A percentile compares a stretch with the other conserved stretches of the same genome.
Conservation (phyloP, 305 asterid species). For the Fraxinus greggii region DNA sequence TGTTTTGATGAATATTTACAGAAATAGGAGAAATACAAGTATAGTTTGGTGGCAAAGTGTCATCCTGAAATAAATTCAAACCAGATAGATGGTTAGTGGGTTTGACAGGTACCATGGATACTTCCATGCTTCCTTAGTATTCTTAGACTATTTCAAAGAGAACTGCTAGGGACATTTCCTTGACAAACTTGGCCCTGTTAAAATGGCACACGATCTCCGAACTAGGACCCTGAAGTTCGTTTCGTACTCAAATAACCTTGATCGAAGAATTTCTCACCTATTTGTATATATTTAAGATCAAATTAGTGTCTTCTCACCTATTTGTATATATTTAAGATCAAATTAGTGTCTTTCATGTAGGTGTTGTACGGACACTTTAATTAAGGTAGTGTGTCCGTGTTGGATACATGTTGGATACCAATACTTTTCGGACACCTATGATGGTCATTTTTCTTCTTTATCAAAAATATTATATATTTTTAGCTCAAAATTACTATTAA, state of each 20-base stretch:
- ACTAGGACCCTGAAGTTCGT: not conserved
- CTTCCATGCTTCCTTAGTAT: not conserved
- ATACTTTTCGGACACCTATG: too few relatives aligned
- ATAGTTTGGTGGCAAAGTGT: not conserved
- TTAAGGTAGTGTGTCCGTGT: too few relatives aligned
- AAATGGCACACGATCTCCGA: not conserved
- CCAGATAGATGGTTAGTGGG: not conserved
- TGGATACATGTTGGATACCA: too few relatives aligned
- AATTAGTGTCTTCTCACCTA: too few relatives aligned
- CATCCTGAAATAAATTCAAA: not conserved
- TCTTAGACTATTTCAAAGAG: conserved; percentile 5
- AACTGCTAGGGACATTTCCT: not conserved
- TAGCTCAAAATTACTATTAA: too few relatives aligned
- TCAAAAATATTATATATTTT: too few relatives aligned
- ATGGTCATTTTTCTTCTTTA: too few relatives aligned
- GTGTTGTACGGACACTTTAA: too few relatives aligned
- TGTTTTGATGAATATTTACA: not conserved
- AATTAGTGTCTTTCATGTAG: not conserved
- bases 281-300: not conserved
- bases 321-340: too few relatives aligned
- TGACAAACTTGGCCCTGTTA: not conserved
- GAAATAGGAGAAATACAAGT: not conserved
- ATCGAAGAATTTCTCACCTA: not conserved
- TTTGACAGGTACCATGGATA: conserved; percentile 8
- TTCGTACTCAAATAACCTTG: not conserved